Evolutionary conservation across 1,284 basidiomycete genomes (phyloP).

Genomic region (Cryptococcus sp.): DNA sequence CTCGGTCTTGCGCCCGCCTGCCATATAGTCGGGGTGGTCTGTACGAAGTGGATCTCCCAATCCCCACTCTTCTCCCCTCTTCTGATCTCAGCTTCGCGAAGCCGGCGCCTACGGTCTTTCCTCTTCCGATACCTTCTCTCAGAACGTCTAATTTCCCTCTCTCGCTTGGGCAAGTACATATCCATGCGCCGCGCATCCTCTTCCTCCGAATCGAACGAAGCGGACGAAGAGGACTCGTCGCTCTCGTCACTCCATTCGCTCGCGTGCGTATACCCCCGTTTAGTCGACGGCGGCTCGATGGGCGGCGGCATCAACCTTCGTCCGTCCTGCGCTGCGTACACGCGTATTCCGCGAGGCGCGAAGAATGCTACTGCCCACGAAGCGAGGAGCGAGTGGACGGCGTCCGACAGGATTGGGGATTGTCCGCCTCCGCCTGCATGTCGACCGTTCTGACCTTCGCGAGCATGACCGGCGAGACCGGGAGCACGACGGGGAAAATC

Average conservation of each 20-base stretch:
- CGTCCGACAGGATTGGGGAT: constrained; percentile 34
- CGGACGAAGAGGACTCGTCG: constrained; percentile 3
- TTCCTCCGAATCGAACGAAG: constrained; percentile 16
- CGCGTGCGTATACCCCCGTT: constrained; percentile 29
- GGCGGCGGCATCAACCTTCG: constrained; percentile 33
- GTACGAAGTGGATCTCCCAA: constrained; percentile 45
- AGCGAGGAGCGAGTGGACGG: constrained; percentile 33
- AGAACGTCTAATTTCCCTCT: constrained; percentile 27
- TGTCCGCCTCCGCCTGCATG: constrained; percentile 16
- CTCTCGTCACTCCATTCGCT: constrained; percentile 34
- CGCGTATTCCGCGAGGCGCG: constrained; percentile 36
- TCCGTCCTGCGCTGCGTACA: constrained; percentile 39
- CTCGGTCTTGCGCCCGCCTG: constrained; percentile 37
- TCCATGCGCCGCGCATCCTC: constrained; percentile 29
- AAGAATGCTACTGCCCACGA: constrained; percentile 43
- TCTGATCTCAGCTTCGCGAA: constrained; percentile 16
- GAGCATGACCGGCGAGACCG: too few species aligned
- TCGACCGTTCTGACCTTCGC: not conserved
- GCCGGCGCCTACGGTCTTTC: constrained; percentile 24
- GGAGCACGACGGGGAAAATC: constrained; percentile 3
- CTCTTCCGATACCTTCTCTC: constrained; percentile 30
- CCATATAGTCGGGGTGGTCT: constrained; percentile 39
- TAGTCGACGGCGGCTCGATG: constrained; percentile 23
- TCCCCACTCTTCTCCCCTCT: constrained; percentile 18
- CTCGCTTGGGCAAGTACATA: constrained; percentile 37